Evolutionary conservation across 1,139 yeast species (phyloP).

Genomic region (Yamadazyma buinensis): DNA sequence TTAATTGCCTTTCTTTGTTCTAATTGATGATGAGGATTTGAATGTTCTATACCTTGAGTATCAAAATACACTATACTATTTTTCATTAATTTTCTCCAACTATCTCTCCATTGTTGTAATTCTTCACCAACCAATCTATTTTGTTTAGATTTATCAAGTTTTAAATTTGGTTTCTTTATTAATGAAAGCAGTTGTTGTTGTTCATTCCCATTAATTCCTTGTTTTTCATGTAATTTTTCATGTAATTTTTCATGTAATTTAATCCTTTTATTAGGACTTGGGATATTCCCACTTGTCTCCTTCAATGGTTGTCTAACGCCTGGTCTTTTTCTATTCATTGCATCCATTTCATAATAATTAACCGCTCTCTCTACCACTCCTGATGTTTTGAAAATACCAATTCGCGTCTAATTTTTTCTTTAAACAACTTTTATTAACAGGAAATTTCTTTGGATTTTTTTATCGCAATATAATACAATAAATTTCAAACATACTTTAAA

Average conservation of each 20-base stretch:
- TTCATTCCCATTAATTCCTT: background rate
- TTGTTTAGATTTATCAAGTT: constrained; percentile 10
- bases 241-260: background rate
- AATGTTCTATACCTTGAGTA: constrained; percentile 52
- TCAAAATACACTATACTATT: constrained; percentile 79
- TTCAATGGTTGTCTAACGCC: constrained; percentile 35
- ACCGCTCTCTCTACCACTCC: too few relatives aligned
- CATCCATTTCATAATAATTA: constrained; percentile 10
- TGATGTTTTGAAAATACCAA: too few relatives aligned
- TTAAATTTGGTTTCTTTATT: background rate
- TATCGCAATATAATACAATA: too few relatives aligned
- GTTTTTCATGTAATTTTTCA: background rate
- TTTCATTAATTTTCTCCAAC: constrained; percentile 77
- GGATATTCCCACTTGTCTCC: constrained; percentile 42
- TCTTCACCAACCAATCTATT: constrained; percentile 47
- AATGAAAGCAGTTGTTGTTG: background rate
- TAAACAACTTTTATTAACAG: too few relatives aligned
- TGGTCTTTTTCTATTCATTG: constrained; percentile 10
- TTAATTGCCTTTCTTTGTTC: constrained; percentile 54
- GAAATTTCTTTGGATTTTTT: too few relatives aligned
- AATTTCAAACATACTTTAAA: too few relatives aligned
- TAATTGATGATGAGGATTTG: constrained; percentile 36
- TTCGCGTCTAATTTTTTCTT: constrained; percentile 3
- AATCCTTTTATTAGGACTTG: constrained; percentile 34
- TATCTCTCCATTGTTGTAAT: constrained; percentile 69